Percentiles rank a stretch among this genome's conserved stretches.
Conservation (phyloP, 345 rosid species). For the Syzygium oleosum region DNA sequence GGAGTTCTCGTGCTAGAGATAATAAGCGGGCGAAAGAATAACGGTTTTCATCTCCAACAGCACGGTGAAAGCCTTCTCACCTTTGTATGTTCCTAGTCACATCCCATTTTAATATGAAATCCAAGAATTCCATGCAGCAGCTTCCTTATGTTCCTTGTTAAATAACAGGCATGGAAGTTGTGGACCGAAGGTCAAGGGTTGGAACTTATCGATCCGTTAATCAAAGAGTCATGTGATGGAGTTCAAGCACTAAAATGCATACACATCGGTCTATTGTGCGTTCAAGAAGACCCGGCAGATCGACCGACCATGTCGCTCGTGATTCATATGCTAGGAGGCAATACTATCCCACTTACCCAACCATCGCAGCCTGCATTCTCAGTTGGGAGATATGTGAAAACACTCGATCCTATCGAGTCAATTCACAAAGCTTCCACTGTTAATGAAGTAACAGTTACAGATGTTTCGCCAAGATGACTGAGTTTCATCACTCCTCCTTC, state of each 20-base stretch:
- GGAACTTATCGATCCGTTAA: not conserved
- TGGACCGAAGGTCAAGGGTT: not conserved
- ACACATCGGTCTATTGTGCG: not conserved
- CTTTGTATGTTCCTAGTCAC: conserved; percentile 11
- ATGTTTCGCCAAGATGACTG: not conserved
- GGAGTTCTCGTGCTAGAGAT: conserved; percentile 11
- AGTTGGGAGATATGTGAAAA: not conserved
- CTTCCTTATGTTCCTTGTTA: not conserved
- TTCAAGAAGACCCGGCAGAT: not conserved
- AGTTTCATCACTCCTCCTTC: not conserved
- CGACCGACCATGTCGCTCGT: not conserved
- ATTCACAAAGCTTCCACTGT: not conserved
- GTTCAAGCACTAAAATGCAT: not conserved
- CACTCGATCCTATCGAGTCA: accelerated
- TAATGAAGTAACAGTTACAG: not conserved
- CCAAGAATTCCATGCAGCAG: not conserved
- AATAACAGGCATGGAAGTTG: not conserved
- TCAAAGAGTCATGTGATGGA: not conserved
- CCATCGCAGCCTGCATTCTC: conserved; percentile 20
- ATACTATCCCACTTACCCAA: not conserved
- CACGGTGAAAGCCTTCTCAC: conserved; percentile 9
- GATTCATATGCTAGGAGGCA: not conserved
- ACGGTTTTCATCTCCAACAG: not conserved
- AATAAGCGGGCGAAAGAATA: not conserved
- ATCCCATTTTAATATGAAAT: not conserved